A percentile compares a stretch with the other conserved stretches of the same genome.
Conservation (phyloP, 1,139 yeast genomes). For the Geotrichum carabidarum region DNA sequence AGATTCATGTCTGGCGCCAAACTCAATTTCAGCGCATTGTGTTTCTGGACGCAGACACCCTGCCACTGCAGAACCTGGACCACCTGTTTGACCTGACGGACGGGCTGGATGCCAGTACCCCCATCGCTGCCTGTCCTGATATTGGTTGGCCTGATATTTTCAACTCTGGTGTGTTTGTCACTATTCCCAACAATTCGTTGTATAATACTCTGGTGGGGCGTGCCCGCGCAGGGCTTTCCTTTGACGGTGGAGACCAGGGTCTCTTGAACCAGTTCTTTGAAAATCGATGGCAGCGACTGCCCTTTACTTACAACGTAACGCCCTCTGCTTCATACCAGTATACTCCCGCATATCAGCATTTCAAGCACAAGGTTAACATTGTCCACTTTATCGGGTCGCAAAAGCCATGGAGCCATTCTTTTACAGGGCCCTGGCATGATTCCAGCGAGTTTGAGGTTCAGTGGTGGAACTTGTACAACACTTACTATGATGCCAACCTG, state of each 20-base stretch:
- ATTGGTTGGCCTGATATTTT: constrained; percentile 94
- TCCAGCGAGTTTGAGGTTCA: constrained; percentile 24
- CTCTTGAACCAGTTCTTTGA: constrained; percentile 76
- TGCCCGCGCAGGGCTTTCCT: constrained; percentile 46
- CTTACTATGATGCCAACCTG: constrained; percentile 33
- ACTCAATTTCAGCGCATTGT: constrained; percentile 56
- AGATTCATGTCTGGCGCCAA: constrained; percentile 67
- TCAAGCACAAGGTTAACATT: constrained; percentile 50
- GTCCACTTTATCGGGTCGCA: constrained; percentile 76
- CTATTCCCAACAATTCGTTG: constrained; percentile 52
- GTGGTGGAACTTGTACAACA: constrained; percentile 48
- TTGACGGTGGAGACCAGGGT: constrained; percentile 97
- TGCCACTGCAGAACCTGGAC: constrained; percentile 51
- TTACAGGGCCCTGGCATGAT: constrained; percentile 16
- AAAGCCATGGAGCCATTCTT: constrained; percentile 67
- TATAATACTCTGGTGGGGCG: constrained; percentile 42
- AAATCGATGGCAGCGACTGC: constrained; percentile 58
- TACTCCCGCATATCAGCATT: constrained; percentile 70
- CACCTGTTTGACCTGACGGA: constrained; percentile 40
- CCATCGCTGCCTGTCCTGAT: constrained; percentile 71
- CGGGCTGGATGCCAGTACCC: constrained; percentile 16
- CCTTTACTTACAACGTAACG: constrained; percentile 82
- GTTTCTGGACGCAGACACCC: constrained; percentile 78
- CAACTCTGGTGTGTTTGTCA: constrained; percentile 78
- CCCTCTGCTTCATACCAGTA: constrained; percentile 76